Evolutionary conservation across 768 basidiomycete species (phyloP), one percentile per base, ranked within the genome.

Genomic region (Hericium erinaceus): DNA sequence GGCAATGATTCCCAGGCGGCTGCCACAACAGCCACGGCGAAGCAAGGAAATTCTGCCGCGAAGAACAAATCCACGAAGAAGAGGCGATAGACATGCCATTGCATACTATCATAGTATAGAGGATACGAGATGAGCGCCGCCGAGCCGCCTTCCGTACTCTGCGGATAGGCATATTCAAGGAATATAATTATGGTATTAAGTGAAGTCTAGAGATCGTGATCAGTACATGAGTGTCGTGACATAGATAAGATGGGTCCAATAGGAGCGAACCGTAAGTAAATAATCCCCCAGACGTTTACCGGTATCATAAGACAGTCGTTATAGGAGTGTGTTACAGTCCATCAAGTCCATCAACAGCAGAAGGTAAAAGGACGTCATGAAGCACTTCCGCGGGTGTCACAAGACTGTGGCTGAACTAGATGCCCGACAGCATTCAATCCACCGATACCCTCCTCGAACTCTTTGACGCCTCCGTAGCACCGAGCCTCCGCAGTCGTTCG

Each of bases 401-500:
- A 2, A 33, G 6, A 33, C 9, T 10, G 33, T 33, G 33, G 33
- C 33, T 33, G 33, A 8, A 33, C 33, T 33, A 10, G 8, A 6
- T 33, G 33, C 1, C 1, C 33, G 9, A 8, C 33, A 33, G 33
- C 15, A 15, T 7, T 56, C 44, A 63, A n/a, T 63, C 62, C 18
- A 63, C 57, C 20, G 61, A 52, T 28, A 61, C 52, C 9, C 60
- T 57, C 39, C 57, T 54, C 26, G 55, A 10, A 40, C 57, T 49
- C 57, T 63, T 61, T 26, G 46, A 53, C 38, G 44, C 59, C 55
- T 58, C 57, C 0, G 59, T 15, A 22, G 28, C 48, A 4, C 57
- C 60, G 33, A 49, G 56, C 26, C 26, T 38, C 22, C 58, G 62
- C 62, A 54, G 55, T 24, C 59, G 61, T 28, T 62, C 61, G n/a